Percentiles rank a stretch among this genome's conserved stretches.
Evolutionary conservation across 495 filamentous ascomycete species (phyloP).

Genomic region (Chaetomium fimeti): DNA sequence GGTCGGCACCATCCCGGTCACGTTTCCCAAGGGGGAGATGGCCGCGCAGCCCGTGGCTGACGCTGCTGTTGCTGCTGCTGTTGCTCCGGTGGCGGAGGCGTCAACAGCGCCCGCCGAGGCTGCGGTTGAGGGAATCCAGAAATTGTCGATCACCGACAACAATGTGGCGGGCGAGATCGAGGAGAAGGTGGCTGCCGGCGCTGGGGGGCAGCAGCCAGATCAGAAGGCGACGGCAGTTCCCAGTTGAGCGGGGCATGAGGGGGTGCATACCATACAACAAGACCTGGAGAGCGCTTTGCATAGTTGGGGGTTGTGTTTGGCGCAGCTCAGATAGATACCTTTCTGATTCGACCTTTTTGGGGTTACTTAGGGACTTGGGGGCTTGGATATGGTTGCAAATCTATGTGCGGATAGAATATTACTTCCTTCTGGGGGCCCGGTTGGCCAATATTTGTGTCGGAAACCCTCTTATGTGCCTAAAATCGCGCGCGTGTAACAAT

Average conservation of each 20-base stretch:
- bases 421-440: background rate
- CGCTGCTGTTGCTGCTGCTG: constrained; percentile 19
- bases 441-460: background rate
- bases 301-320: constrained; percentile 9
- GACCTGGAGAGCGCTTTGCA: background rate
- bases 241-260: background rate
- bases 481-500: too few species aligned
- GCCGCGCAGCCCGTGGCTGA: constrained; percentile 15
- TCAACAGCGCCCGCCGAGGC: constrained; percentile 8
- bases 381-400: background rate
- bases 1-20: constrained; percentile 47
- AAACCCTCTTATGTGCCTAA: background rate
- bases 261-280: too few species aligned
- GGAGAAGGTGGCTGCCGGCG: constrained; percentile 27
- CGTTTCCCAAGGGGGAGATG: constrained; percentile 25
- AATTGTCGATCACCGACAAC: constrained; percentile 21
- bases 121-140: constrained; percentile 24
- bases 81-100: constrained; percentile 9
- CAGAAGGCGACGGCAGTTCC: constrained; percentile 12
- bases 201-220: constrained; percentile 13
- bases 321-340: constrained; percentile 7
- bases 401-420: background rate
- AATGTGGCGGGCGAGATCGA: constrained; percentile 19
- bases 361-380: background rate
- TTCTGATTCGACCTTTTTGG: background rate